Evolutionary conservation across 2,329 filamentous ascomycete genomes (phyloP).

Genomic region (Onygena corvina): DNA sequence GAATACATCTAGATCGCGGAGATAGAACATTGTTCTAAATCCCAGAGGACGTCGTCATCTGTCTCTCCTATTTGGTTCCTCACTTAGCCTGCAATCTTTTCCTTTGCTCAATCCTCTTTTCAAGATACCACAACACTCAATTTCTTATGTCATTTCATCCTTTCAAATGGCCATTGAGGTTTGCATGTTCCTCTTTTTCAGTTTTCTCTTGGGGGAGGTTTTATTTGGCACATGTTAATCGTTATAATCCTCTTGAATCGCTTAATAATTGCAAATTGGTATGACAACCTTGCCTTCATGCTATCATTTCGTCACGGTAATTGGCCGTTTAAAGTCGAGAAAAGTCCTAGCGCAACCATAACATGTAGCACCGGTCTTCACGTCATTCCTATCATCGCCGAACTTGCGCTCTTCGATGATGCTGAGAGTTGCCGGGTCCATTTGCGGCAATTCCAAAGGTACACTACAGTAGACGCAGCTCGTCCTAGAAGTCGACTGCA

Average conservation of each 20-base stretch:
- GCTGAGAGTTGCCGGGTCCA: conserved; percentile 46
- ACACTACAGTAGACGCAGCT: conserved; percentile 58
- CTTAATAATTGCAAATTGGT: no score
- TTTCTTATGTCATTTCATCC: no score
- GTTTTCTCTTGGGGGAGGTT: no score
- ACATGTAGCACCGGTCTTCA: conserved; percentile 31
- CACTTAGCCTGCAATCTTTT: no score
- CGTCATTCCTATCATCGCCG: conserved; percentile 28
- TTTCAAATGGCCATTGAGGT: no score
- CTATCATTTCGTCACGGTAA: background rate
- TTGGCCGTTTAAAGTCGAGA: conserved; percentile 11
- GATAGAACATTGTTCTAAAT: conserved; percentile 17
- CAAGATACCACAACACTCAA: no score
- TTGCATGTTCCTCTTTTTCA: no score
- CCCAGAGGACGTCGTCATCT: conserved; percentile 14
- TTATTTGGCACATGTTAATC: no score
- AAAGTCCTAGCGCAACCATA: conserved; percentile 33
- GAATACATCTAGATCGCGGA: conserved; percentile 9
- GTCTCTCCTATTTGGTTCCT: background rate
- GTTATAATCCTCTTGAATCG: no score
- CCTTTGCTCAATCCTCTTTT: no score
- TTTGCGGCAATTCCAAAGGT: conserved; percentile 48
- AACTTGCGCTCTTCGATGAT: background rate
- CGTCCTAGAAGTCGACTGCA: conserved; percentile 23
- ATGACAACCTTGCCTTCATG: background rate